Evolutionary conservation across 2,329 filamentous ascomycete species (phyloP).

Genomic region (Paracoccidioides lutzii): DNA sequence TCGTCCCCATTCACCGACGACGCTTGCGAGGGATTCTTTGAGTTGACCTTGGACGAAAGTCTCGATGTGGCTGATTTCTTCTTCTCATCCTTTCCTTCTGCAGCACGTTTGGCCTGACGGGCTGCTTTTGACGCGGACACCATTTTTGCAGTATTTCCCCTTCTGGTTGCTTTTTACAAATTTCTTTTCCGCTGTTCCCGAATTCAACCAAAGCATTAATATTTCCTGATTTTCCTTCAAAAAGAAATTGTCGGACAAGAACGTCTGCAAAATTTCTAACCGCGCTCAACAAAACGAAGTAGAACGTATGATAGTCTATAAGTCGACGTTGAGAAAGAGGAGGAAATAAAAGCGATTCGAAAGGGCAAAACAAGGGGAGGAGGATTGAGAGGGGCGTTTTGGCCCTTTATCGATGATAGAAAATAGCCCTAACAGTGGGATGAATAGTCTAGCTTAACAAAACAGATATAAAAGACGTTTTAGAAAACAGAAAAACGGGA

Average conservation of each 20-base stretch:
- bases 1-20: conserved; percentile 61
- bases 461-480: conserved; percentile 6
- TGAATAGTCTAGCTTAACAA: conserved; percentile 3
- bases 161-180: neutral
- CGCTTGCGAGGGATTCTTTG: conserved; percentile 49
- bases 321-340: conserved; percentile 6
- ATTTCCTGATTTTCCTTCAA: conserved; percentile 5
- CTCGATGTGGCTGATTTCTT: conserved; percentile 63
- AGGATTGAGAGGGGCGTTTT: conserved; percentile 15
- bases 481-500: conserved; percentile 3
- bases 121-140: conserved; percentile 58
- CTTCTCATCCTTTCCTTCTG: conserved; percentile 60
- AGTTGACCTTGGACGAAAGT: conserved; percentile 54
- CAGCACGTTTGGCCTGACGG: conserved; percentile 52
- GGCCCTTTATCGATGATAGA: conserved; percentile 29
- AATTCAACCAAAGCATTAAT: conserved; percentile 2
- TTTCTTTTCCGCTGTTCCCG: neutral
- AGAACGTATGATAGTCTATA: conserved; percentile 10
- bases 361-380: conserved; percentile 15
- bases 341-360: neutral
- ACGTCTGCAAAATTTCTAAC: neutral
- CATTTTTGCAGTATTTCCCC: conserved; percentile 33
- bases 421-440: conserved; percentile 14
- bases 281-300: conserved; percentile 4
- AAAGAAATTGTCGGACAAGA: conserved; percentile 4